phyloP scores from a whole-genome alignment of 495 filamentous ascomycete species.

The Cercophora scortea region DNA sequence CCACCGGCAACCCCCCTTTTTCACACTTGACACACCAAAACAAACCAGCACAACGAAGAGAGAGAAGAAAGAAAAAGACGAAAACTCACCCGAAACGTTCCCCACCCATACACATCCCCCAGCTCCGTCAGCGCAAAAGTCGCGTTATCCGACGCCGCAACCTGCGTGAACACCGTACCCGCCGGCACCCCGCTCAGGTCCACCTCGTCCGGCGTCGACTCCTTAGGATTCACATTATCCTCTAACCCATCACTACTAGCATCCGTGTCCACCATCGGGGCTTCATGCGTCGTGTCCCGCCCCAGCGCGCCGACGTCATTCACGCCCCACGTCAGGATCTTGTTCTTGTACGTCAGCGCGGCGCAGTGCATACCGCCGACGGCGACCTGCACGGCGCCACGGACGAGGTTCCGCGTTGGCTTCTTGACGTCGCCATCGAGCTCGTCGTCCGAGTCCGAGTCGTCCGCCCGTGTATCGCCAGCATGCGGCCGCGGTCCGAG shows the following conservation, averaged over 20 bases:
- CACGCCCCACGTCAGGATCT: not conserved
- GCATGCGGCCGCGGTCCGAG: not conserved
- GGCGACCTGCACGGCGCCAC: not conserved
- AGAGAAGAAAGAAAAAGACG: too few species aligned
- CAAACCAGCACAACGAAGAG: too few species aligned
- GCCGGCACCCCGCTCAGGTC: not conserved
- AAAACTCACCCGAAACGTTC: not conserved
- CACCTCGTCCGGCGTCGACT: not conserved
- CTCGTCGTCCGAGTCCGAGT: too few species aligned
- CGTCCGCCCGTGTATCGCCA: too few species aligned
- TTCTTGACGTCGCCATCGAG: not conserved
- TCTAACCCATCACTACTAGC: not conserved
- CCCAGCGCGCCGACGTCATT: not conserved
- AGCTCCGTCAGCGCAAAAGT: not conserved
- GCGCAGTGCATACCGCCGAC: not conserved
- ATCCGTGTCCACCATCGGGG: not conserved
- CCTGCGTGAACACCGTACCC: not conserved
- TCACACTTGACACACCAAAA: too few species aligned
- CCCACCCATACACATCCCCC: slow-evolving; percentile 1
- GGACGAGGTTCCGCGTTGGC: not conserved
- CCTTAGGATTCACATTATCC: not conserved
- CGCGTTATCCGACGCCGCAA: not conserved
- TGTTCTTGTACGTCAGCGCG: not conserved
- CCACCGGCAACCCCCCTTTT: too few species aligned
- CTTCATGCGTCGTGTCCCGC: not conserved